phyloP scores from a whole-genome alignment of 805 yeast species.

The Sporopachydermia quercuum region DNA sequence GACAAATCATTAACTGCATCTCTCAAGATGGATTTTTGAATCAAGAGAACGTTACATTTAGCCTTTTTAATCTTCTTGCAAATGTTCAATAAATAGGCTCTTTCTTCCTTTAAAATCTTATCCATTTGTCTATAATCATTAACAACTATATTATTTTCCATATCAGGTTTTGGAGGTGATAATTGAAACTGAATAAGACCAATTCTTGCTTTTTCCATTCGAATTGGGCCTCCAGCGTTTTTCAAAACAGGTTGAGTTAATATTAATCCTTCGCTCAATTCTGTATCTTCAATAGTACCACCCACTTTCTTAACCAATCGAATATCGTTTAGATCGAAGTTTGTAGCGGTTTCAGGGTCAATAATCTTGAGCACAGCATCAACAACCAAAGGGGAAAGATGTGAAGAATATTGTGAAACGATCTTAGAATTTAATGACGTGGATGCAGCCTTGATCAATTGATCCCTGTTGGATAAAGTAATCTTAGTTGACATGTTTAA shows the following conservation, averaged over 20 bases:
- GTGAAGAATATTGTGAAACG: constrained; percentile 79
- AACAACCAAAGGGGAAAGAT: constrained; percentile 87
- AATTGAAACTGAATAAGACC: constrained; percentile 87
- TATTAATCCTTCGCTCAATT: constrained; percentile 76
- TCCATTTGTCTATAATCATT: constrained; percentile 99
- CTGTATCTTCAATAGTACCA: constrained; percentile 95
- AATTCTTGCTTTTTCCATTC: constrained; percentile 86
- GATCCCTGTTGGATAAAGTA: constrained; percentile 66
- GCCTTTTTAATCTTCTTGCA: constrained; percentile 95
- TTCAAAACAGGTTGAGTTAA: constrained; percentile 82
- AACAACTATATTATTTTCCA: constrained; percentile 95
- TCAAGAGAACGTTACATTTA: constrained; percentile 81
- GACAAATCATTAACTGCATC: constrained; percentile 94
- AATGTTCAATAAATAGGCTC: constrained; percentile 86
- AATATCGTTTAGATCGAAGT: constrained; percentile 79
- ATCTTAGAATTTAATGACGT: constrained; percentile 92
- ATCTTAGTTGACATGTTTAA: constrained; percentile 75
- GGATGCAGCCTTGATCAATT: constrained; percentile 79
- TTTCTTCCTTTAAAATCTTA: constrained; percentile 92
- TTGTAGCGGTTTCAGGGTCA: constrained; percentile 38
- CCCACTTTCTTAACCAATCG: constrained; percentile 88
- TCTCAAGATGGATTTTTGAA: constrained; percentile 85
- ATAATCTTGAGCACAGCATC: constrained; percentile 78
- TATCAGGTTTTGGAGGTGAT: constrained; percentile 93
- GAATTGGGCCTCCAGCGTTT: constrained; percentile 86